These are phyloP conservation scores for Clonostachys sp. DNA, from an alignment of 2,329 filamentous ascomycete genomes.

Conservation along the genomic window DNA sequence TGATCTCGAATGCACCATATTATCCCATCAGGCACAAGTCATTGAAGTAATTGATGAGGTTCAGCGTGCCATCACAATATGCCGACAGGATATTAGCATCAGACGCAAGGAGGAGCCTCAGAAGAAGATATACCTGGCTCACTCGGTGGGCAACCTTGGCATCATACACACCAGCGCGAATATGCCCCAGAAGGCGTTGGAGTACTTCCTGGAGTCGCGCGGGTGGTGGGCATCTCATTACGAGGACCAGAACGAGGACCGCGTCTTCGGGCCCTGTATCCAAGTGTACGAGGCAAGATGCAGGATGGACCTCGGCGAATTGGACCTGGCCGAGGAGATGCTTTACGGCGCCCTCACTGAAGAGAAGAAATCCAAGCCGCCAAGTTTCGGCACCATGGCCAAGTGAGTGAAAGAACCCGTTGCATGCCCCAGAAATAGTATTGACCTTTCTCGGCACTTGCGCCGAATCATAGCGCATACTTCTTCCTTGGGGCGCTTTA, in stretches of 20 bases:
- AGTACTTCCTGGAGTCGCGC: background rate
- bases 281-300: background rate
- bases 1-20: background rate
- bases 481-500: conserved; percentile 4
- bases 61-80: background rate
- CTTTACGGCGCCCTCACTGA: background rate
- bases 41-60: background rate
- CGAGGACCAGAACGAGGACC: background rate
- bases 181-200: background rate
- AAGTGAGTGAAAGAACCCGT: background rate
- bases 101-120: background rate
- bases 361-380: background rate
- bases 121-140: background rate
- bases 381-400: background rate
- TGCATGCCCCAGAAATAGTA: background rate
- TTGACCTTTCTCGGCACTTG: background rate
- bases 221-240: background rate
- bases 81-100: background rate
- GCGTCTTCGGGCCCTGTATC: background rate
- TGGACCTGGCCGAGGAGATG: background rate
- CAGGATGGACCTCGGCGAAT: background rate
- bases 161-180: background rate
- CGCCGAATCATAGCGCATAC: conserved; percentile 2
- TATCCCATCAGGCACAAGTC: background rate
- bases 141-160: background rate